Conservation (phyloP, 768 basidiomycete genomes). For the Tulasnella sp. region DNA sequence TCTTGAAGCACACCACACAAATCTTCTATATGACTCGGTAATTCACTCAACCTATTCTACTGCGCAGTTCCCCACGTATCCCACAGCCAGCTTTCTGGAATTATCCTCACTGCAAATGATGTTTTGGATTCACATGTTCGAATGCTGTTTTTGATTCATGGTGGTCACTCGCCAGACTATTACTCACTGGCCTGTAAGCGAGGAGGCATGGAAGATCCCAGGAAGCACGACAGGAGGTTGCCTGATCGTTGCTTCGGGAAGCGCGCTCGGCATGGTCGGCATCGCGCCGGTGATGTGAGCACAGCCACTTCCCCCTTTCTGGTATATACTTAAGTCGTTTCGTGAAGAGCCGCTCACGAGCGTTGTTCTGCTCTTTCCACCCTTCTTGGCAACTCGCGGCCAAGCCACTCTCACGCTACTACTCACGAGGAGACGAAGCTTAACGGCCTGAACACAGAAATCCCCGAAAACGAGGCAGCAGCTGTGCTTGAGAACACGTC, state of each 20-base stretch:
- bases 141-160: background rate
- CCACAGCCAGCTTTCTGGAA: background rate
- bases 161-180: background rate
- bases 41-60: background rate
- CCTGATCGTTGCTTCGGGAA: conserved; percentile 16
- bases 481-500: background rate
- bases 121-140: background rate
- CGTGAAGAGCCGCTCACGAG: background rate
- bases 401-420: background rate
- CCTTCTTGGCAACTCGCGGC: background rate
- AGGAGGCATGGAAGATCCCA: background rate
- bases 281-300: background rate
- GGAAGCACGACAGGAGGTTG: conserved; percentile 1
- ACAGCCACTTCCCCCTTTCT: background rate
- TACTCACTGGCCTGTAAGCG: background rate
- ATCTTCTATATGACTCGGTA: background rate
- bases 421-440: background rate
- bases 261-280: background rate
- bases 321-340: background rate
- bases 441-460: background rate
- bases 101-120: background rate
- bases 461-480: background rate
- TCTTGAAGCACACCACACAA: background rate
- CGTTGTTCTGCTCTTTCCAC: background rate
- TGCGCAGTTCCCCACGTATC: background rate